Evolutionary conservation across 768 basidiomycete genomes (phyloP).

Genomic region (Psilocybe cyanescens): DNA sequence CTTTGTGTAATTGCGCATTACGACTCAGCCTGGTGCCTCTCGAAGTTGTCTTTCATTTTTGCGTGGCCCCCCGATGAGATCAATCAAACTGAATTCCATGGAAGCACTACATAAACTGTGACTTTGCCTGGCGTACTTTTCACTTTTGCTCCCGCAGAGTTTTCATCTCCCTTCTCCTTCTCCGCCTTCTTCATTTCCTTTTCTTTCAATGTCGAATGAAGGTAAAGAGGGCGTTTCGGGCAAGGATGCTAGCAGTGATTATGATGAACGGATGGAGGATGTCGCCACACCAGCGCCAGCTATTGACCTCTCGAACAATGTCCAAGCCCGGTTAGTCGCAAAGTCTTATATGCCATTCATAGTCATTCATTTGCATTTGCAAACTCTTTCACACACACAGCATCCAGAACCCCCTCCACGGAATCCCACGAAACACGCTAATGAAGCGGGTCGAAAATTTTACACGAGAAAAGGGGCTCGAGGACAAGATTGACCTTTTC

Average conservation of each 20-base stretch:
- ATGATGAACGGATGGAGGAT: slow-evolving; percentile 29
- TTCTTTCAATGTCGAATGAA: slow-evolving; percentile 30
- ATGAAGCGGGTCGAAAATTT: slow-evolving; percentile 65
- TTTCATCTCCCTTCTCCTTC: slow-evolving; percentile 4
- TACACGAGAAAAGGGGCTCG: slow-evolving; percentile 49
- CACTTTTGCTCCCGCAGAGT: slow-evolving; percentile 19
- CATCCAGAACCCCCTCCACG: slow-evolving; percentile 51
- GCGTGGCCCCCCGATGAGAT: neutral
- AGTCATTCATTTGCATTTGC: neutral
- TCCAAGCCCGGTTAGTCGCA: slow-evolving; percentile 41
- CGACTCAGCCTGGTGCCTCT: neutral
- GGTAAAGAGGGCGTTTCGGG: slow-evolving; percentile 19
- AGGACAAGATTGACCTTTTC: slow-evolving; percentile 49
- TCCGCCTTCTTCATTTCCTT: slow-evolving; percentile 18
- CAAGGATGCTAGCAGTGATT: slow-evolving; percentile 16
- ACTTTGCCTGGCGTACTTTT: slow-evolving; percentile 12
- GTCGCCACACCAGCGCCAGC: slow-evolving; percentile 1
- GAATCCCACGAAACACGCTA: slow-evolving; percentile 63
- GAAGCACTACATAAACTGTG: slow-evolving; percentile 24
- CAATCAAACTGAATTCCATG: slow-evolving; percentile 6
- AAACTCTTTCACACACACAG: slow-evolving; percentile 22
- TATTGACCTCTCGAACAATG: slow-evolving; percentile 40
- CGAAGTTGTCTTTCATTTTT: neutral
- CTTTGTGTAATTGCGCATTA: neutral
- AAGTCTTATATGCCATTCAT: neutral